A percentile compares a stretch with the other conserved stretches of the same genome.
These are phyloP conservation scores for Nakazawaea holstii DNA, from an alignment of 805 yeast genomes.

Conservation along the genomic window DNA sequence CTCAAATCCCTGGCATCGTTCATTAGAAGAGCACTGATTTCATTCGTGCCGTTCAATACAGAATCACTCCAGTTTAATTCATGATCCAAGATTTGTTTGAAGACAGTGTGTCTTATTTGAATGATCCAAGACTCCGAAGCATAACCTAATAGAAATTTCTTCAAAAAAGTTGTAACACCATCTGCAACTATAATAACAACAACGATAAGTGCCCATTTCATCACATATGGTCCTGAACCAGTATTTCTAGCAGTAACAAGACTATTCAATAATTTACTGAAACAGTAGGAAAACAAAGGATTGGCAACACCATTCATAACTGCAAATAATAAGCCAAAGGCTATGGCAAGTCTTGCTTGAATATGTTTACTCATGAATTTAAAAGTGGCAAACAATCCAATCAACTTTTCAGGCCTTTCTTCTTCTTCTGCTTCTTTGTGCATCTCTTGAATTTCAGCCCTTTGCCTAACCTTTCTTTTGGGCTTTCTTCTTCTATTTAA, in stretches of 20 bases:
- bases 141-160: slow-evolving; percentile 44
- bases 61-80: slow-evolving; percentile 47
- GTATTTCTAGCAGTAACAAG: slow-evolving; percentile 44
- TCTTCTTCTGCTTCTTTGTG: slow-evolving; percentile 2
- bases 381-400: slow-evolving; percentile 23
- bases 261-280: slow-evolving; percentile 63
- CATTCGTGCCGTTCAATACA: slow-evolving; percentile 37
- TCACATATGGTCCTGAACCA: slow-evolving; percentile 23
- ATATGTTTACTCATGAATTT: slow-evolving; percentile 23
- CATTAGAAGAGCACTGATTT: slow-evolving; percentile 60
- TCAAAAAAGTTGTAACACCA: slow-evolving; percentile 49
- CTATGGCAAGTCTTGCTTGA: slow-evolving; percentile 22
- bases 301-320: slow-evolving; percentile 55
- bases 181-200: slow-evolving; percentile 58
- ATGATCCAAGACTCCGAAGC: slow-evolving; percentile 68
- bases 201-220: slow-evolving; percentile 67
- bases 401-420: slow-evolving; percentile 15
- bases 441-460: neutral
- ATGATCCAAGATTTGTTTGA: slow-evolving; percentile 45
- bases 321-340: slow-evolving; percentile 49
- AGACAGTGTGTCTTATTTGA: slow-evolving; percentile 42
- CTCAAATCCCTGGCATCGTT: slow-evolving; percentile 82
- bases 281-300: slow-evolving; percentile 75
- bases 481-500: neutral
- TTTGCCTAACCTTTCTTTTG: neutral